These are phyloP conservation scores for Phytopythium mirpurense DNA, from an alignment of 352 stramenopile species.

Conservation along the genomic window DNA sequence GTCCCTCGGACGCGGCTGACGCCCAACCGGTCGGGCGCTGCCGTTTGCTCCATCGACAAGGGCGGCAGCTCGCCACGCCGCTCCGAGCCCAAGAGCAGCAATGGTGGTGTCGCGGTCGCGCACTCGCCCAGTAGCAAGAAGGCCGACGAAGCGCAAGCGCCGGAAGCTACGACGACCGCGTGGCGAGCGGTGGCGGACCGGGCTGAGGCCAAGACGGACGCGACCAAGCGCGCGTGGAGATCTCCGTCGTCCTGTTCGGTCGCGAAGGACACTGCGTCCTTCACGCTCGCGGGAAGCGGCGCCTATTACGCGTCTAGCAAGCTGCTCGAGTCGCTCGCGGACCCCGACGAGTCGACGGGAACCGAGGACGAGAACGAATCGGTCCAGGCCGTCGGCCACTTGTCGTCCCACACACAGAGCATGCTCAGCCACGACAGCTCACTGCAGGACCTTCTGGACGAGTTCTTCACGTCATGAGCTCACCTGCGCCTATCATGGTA, in stretches of 20 bases:
- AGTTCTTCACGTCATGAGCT: conserved; percentile 30
- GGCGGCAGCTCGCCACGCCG: conserved; percentile 14
- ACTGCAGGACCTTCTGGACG: conserved; percentile 70
- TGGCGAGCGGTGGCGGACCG: neutral
- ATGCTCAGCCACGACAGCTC: conserved; percentile 33
- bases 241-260: neutral
- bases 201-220: conserved; percentile 3
- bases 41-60: no score
- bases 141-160: conserved; percentile 23
- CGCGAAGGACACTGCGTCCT: conserved; percentile 1
- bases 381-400: conserved; percentile 2
- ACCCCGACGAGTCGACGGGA: no score
- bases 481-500: neutral
- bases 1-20: conserved; percentile 39
- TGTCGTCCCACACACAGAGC: neutral
- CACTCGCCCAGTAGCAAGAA: neutral
- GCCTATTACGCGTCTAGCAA: conserved; percentile 13
- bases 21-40: neutral
- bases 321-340: conserved; percentile 2
- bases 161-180: conserved; percentile 1
- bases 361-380: conserved; percentile 18
- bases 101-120: neutral
- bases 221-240: neutral
- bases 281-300: neutral
- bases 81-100: conserved; percentile 11